phyloP scores from a whole-genome alignment of 768 basidiomycete species.

The Suillus subalutaceus region DNA sequence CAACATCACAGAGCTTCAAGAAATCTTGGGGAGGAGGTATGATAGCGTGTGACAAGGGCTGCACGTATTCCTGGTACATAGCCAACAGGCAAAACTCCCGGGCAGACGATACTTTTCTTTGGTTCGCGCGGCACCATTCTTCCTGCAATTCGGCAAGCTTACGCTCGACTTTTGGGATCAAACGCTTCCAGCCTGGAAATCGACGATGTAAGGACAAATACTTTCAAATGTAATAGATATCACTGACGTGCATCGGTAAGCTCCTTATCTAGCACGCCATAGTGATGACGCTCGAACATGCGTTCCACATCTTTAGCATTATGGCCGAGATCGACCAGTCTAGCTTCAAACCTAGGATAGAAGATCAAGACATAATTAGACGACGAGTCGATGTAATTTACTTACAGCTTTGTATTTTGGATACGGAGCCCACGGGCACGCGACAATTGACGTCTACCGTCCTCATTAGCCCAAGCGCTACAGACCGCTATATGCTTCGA shows the following conservation, averaged over 20 bases:
- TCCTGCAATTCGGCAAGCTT: constrained; percentile 1
- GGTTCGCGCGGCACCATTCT: not conserved
- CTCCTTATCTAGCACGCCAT: not conserved
- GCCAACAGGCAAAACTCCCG: not conserved
- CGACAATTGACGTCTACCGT: not conserved
- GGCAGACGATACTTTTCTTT: not conserved
- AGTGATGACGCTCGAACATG: not conserved
- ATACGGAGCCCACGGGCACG: not conserved
- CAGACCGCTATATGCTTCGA: not conserved
- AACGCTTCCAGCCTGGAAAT: constrained; percentile 4
- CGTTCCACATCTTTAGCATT: not conserved
- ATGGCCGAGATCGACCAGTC: constrained; percentile 3
- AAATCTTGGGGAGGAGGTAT: not conserved
- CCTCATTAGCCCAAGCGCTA: not conserved
- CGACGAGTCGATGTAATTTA: not conserved
- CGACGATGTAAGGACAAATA: too few relatives aligned
- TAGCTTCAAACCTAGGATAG: not conserved
- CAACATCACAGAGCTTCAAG: not conserved
- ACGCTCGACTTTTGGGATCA: not conserved
- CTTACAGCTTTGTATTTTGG: not conserved
- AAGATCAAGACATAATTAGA: not conserved
- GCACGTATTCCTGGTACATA: not conserved
- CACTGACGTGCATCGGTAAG: constrained; percentile 8
- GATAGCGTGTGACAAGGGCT: not conserved
- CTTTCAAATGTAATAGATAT: too few relatives aligned